Conservation (phyloP, 2,329 filamentous ascomycete genomes). For the Rosellinia necatrix region DNA sequence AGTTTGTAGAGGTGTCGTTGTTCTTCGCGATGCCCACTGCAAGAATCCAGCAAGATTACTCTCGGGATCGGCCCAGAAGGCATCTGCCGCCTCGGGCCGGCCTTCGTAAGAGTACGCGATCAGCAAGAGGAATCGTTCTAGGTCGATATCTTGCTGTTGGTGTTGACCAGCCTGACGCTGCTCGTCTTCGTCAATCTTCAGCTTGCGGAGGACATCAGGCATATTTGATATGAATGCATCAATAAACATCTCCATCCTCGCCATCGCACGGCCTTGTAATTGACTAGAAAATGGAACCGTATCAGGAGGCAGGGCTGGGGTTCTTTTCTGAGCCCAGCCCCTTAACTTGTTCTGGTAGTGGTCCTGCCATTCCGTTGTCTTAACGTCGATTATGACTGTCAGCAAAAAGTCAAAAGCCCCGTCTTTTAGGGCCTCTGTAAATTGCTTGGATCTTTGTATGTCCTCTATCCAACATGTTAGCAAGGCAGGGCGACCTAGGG, state of each 20-base stretch:
- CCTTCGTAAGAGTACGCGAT: constrained; percentile 91
- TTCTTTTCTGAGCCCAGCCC: constrained; percentile 80
- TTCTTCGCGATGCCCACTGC: constrained; percentile 93
- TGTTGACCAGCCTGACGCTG: constrained; percentile 71
- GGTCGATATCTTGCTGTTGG: constrained; percentile 70
- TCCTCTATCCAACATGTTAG: constrained; percentile 60
- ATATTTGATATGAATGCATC: constrained; percentile 95
- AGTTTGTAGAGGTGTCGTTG: constrained; percentile 93
- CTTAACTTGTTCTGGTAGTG: constrained; percentile 82
- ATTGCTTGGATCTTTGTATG: constrained; percentile 71
- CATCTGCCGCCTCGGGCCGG: constrained; percentile 79
- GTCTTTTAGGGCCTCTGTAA: constrained; percentile 79
- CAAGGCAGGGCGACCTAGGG: constrained; percentile 23
- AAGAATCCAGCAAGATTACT: constrained; percentile 93
- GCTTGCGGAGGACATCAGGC: constrained; percentile 84
- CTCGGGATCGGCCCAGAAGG: constrained; percentile 91
- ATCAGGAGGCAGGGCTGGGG: constrained; percentile 70
- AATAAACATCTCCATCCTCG: constrained; percentile 82
- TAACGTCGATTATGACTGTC: constrained; percentile 80
- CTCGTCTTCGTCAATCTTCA: constrained; percentile 89
- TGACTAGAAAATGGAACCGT: constrained; percentile 69
- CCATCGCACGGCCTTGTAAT: constrained; percentile 75
- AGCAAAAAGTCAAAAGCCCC: constrained; percentile 92
- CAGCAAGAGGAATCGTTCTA: constrained; percentile 90
- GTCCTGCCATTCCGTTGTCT: constrained; percentile 83